phyloP scores from a whole-genome alignment of 1,284 basidiomycete species.

The Agroathelia rolfsii region DNA sequence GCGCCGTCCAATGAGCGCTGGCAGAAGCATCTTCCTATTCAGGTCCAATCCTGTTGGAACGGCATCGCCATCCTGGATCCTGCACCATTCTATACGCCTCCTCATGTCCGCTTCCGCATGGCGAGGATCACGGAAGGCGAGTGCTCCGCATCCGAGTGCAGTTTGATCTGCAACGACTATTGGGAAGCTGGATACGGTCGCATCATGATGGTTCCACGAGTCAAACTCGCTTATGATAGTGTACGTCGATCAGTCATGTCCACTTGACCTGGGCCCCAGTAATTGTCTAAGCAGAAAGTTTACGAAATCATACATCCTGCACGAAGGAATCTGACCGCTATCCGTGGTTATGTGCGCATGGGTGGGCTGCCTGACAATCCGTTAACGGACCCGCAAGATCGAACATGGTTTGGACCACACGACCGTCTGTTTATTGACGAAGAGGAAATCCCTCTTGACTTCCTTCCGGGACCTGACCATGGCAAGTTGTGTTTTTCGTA shows the following conservation, averaged over 20 bases:
- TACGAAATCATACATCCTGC: conserved; percentile 88
- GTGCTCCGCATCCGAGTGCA: conserved; percentile 90
- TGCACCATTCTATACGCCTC: conserved; percentile 82
- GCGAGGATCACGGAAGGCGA: conserved; percentile 74
- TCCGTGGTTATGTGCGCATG: conserved; percentile 81
- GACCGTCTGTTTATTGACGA: conserved; percentile 85
- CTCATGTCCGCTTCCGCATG: conserved; percentile 90
- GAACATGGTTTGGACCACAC: conserved; percentile 91
- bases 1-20: conserved; percentile 66
- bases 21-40: conserved; percentile 83
- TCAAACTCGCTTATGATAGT: conserved; percentile 89
- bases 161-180: conserved; percentile 91
- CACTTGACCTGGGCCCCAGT: too few relatives aligned
- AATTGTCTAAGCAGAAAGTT: conserved; percentile 76
- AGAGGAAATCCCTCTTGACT: conserved; percentile 68
- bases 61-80: conserved; percentile 90
- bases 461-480: conserved; percentile 74
- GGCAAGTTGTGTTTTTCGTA: conserved; percentile 47
- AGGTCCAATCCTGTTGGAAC: conserved; percentile 96
- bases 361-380: conserved; percentile 92
- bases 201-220: conserved; percentile 92
- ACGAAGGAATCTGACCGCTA: conserved; percentile 84
- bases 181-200: conserved; percentile 89
- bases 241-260: too few relatives aligned
- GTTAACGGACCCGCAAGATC: conserved; percentile 87